Evolutionary conservation across 2,329 filamentous ascomycete genomes (phyloP).

Genomic region (Rhinocladiella mackenziei): DNA sequence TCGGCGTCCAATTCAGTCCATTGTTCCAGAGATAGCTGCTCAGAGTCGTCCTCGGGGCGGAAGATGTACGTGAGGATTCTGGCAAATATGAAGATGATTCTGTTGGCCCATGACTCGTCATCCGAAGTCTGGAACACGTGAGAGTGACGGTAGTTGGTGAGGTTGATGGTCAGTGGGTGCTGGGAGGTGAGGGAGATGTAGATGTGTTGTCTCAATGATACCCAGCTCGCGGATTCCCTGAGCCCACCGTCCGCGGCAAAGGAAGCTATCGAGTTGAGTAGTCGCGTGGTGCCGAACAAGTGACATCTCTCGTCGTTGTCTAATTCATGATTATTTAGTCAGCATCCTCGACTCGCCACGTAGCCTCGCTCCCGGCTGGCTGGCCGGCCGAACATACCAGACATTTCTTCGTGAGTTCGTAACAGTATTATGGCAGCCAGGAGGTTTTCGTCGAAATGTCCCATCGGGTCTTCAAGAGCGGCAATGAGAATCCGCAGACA

Average conservation of each 20-base stretch:
- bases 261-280: slow-evolving; percentile 39
- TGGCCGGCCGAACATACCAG: slow-evolving; percentile 8
- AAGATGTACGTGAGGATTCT: slow-evolving; percentile 33
- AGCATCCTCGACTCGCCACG: not conserved
- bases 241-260: slow-evolving; percentile 41
- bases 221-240: slow-evolving; percentile 42
- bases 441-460: slow-evolving; percentile 46
- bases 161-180: slow-evolving; percentile 37
- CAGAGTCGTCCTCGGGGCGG: slow-evolving; percentile 1
- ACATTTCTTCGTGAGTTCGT: slow-evolving; percentile 47
- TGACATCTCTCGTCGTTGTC: slow-evolving; percentile 37
- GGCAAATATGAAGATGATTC: slow-evolving; percentile 40
- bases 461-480: slow-evolving; percentile 41
- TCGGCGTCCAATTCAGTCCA: slow-evolving; percentile 18
- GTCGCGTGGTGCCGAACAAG: slow-evolving; percentile 38
- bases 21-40: slow-evolving; percentile 7
- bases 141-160: slow-evolving; percentile 40
- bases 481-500: slow-evolving; percentile 48
- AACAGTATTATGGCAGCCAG: slow-evolving; percentile 49
- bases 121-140: slow-evolving; percentile 38
- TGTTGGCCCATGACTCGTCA: slow-evolving; percentile 39
- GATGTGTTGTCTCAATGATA: slow-evolving; percentile 42
- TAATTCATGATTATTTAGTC: not conserved
- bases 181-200: slow-evolving; percentile 39
- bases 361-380: too few relatives aligned